Evolutionary conservation across 768 basidiomycete genomes (phyloP).

Genomic region (Russula sp.): DNA sequence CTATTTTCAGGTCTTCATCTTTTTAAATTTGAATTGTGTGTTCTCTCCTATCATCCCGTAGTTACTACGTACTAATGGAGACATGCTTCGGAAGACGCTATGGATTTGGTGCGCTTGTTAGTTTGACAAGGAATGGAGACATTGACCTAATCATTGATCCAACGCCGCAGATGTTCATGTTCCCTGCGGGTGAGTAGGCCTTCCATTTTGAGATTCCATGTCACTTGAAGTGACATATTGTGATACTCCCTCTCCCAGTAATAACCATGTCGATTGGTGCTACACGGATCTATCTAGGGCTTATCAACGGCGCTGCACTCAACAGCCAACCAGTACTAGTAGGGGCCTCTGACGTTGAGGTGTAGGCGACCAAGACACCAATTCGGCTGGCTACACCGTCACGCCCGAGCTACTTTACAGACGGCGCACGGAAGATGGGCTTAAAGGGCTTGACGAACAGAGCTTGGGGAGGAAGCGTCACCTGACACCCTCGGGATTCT

Average conservation of each 20-base stretch:
- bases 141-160: neutral
- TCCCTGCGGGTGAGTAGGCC: neutral
- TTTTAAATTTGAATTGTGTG: neutral
- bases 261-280: neutral
- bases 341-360: no score
- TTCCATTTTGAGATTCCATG: no score
- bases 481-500: no score
- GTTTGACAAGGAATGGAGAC: neutral
- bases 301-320: neutral
- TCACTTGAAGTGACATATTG: neutral
- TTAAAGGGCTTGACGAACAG: no score
- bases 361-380: no score
- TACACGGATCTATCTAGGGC: neutral
- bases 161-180: neutral
- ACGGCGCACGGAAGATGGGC: no score
- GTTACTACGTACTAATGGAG: neutral
- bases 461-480: no score
- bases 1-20: neutral
- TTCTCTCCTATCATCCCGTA: neutral
- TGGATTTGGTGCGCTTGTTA: neutral
- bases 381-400: no score
- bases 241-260: neutral
- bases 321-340: neutral
- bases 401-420: no score
- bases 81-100: neutral